Conservation (phyloP, 805 yeast species). For the Komagataella mondaviorum region DNA sequence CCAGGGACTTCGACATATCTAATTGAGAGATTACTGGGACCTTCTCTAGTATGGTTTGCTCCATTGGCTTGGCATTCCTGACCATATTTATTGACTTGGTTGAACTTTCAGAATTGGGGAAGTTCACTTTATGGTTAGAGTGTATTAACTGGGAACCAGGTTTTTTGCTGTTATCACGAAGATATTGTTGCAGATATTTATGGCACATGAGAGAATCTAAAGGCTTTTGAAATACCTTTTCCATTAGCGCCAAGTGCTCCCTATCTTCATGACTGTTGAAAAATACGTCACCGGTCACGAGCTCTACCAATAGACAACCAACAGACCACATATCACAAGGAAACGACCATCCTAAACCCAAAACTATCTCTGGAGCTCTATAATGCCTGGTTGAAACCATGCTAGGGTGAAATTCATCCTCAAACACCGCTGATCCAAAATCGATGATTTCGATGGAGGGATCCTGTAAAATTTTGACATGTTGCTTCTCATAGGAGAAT, state of each 20-base stretch:
- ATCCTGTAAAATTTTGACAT: slow-evolving; percentile 42
- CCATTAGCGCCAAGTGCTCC: slow-evolving; percentile 94
- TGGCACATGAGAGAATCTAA: slow-evolving; percentile 20
- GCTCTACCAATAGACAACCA: slow-evolving; percentile 86
- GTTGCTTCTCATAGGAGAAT: slow-evolving; percentile 1
- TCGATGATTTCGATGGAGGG: slow-evolving; percentile 86
- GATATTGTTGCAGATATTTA: slow-evolving; percentile 9
- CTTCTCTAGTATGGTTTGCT: slow-evolving; percentile 12
- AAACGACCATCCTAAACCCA: slow-evolving; percentile 93
- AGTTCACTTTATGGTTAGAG: slow-evolving; percentile 8
- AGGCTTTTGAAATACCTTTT: slow-evolving; percentile 49
- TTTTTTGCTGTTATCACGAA: slow-evolving; percentile 8
- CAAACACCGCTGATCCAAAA: slow-evolving; percentile 93
- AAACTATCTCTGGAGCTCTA: slow-evolving; percentile 90
- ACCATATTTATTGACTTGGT: slow-evolving; percentile 22
- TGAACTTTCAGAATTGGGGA: slow-evolving; percentile 23
- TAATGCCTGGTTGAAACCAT: slow-evolving; percentile 93
- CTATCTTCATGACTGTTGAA: slow-evolving; percentile 91
- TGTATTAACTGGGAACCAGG: slow-evolving; percentile 9
- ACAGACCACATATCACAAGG: slow-evolving; percentile 97
- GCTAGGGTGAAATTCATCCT: slow-evolving; percentile 86
- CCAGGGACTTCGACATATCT: slow-evolving; percentile 9
- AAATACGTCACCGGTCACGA: slow-evolving; percentile 86
- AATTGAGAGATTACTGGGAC: slow-evolving; percentile 15
- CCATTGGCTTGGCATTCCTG: slow-evolving; percentile 14